Evolutionary conservation across 768 basidiomycete species (phyloP), one percentile per base, ranked within the genome.

Genomic region (Russula vinacea): DNA sequence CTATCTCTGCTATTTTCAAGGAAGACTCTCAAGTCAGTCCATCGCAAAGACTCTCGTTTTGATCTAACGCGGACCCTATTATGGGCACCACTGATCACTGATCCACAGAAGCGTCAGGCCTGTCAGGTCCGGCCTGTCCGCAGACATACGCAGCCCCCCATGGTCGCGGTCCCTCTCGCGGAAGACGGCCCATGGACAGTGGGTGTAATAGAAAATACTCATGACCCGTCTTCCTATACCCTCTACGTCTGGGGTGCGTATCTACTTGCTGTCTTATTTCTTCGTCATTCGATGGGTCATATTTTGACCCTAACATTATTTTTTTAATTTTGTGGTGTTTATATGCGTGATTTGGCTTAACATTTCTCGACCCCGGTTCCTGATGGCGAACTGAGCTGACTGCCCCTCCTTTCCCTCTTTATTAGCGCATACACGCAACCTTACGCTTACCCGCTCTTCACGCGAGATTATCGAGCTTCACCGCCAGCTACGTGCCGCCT

Each of bases 201-300:
- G 73, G 90, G 88, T 73, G 89, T 92, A 67, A 91, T 91, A 67
- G 89, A 92, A 78, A 86, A 84, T 58, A 88, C 88, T 24, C 83
- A 90, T 74, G 26, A 51, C 29, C 4, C 47, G 26, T 26, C 47
- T 67, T 83, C 85, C 7, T 93, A 88, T 78, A 87, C 83, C 72
- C 81, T 94, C 71, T 94, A 92, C 79, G 84, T 94, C 76, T 92
- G 92, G 83, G 93, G 91, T 93, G 75, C 79, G 89, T 83, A 19
- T 52, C 49, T 10, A 17, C 24, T 26, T 9, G 16, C 13, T 33
- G 32, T 56, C 53, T 55, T 66, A 5, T 29, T 29, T 2, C 29
- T 5, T 29, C 29, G 29, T 29, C 29, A 29, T 29, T 29, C 29
- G 29, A 29, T 29, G 29, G 5, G 29, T 29, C 67, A 19, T 49